A percentile compares a stretch with the other conserved stretches of the same genome.
Conservation (phyloP, 2,329 filamentous ascomycete species). For the Trichoderma breve region DNA sequence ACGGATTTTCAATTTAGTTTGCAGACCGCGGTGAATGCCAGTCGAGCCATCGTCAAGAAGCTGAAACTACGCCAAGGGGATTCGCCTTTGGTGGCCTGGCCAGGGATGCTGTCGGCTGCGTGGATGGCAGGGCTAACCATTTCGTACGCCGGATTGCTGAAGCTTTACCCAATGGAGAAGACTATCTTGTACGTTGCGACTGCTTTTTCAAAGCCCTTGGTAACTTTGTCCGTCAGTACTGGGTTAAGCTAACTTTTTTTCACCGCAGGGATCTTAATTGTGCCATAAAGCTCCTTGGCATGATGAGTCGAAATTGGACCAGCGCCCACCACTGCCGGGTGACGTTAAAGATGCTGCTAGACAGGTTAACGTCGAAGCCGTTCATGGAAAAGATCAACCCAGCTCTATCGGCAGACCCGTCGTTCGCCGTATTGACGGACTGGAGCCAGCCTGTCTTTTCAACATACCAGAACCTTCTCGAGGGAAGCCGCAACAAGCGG, state of each 20-base stretch:
- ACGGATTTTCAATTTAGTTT: conserved; percentile 14
- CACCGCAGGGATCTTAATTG: conserved; percentile 9
- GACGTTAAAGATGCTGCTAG: conserved; percentile 12
- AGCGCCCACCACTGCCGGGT: conserved; percentile 14
- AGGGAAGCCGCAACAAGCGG: conserved; percentile 11
- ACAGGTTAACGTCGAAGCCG: neutral
- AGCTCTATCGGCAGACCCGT: neutral
- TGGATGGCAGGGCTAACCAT: conserved; percentile 15
- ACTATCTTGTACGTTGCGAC: neutral
- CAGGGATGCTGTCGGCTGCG: conserved; percentile 13
- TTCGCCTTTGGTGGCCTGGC: conserved; percentile 11
- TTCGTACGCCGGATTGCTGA: conserved; percentile 4
- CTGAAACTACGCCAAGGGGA: conserved; percentile 9
- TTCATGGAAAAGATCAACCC: conserved; percentile 14
- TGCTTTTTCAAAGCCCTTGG: neutral
- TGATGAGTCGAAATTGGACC: conserved; percentile 18
- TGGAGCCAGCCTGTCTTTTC: conserved; percentile 16
- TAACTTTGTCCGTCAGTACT: neutral
- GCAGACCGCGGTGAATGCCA: conserved; percentile 9
- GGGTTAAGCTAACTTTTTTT: neutral
- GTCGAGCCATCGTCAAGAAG: conserved; percentile 14
- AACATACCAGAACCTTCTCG: conserved; percentile 13
- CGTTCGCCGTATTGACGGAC: neutral
- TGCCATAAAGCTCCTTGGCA: conserved; percentile 10
- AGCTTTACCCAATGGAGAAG: conserved; percentile 15